Percentiles rank a stretch among this genome's conserved stretches.
Evolutionary conservation across 768 basidiomycete species (phyloP).

Genomic region (Rhodosporidiobolus odoratus): DNA sequence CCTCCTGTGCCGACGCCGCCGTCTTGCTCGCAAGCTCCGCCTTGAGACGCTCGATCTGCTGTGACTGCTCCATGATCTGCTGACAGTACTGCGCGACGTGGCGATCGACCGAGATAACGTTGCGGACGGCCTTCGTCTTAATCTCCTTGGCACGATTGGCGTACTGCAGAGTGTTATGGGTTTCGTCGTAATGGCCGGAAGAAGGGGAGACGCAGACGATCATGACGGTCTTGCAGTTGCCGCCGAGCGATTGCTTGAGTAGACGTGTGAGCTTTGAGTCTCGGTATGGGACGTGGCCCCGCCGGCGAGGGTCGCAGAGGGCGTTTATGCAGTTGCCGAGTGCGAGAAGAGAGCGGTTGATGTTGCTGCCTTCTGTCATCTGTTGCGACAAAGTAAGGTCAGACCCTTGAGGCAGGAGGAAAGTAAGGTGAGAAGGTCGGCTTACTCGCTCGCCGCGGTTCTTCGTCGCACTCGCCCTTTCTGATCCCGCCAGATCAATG

Average conservation of each 20-base stretch:
- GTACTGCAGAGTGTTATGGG: constrained; percentile 94
- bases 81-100: constrained; percentile 94
- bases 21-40: constrained; percentile 72
- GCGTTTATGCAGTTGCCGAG: constrained; percentile 98
- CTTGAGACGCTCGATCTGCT: constrained; percentile 78
- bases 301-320: constrained; percentile 78
- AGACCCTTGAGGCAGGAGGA: background rate
- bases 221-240: constrained; percentile 99
- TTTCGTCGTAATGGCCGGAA: constrained; percentile 93
- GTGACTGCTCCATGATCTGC: constrained; percentile 81
- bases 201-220: constrained; percentile 96
- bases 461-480: constrained; percentile 88
- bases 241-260: constrained; percentile 94
- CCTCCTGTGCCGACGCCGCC: constrained; percentile 46
- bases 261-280: constrained; percentile 97
- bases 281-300: constrained; percentile 86
- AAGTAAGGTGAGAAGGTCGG: background rate
- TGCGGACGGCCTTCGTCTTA: constrained; percentile 92
- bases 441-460: constrained; percentile 88
- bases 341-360: constrained; percentile 96
- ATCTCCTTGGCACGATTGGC: constrained; percentile 98
- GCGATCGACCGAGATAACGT: constrained; percentile 88
- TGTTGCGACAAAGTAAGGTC: background rate
- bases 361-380: constrained; percentile 95
- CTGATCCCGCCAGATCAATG: constrained; percentile 95